Conservation (phyloP, 306 rosid species). For the Elaeagnus macrophylla region DNA sequence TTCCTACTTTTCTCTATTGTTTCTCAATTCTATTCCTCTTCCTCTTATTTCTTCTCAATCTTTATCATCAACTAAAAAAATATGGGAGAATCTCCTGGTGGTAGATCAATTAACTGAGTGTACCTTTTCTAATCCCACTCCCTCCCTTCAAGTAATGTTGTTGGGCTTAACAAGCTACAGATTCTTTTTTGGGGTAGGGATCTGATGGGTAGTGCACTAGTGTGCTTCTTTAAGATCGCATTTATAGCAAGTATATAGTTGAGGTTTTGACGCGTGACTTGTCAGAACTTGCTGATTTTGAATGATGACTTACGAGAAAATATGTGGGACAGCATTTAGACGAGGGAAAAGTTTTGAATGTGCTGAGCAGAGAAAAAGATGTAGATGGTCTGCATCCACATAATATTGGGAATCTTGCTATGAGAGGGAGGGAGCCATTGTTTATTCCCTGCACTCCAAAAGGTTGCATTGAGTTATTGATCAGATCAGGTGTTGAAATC, state of each 20-base stretch:
- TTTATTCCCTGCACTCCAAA: constrained; percentile 90
- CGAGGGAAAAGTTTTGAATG: constrained; percentile 51
- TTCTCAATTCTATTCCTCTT: too few relatives aligned
- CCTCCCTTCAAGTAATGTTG: not conserved
- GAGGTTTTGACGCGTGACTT: constrained; percentile 22
- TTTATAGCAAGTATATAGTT: constrained; percentile 18
- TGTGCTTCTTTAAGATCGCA: constrained; percentile 11
- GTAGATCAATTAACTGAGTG: too few relatives aligned
- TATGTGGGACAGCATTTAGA: constrained; percentile 71
- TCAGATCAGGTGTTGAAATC: constrained; percentile 70
- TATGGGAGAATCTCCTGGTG: too few relatives aligned
- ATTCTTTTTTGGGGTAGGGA: not conserved
- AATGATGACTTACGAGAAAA: constrained; percentile 37
- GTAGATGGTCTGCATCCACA: constrained; percentile 91
- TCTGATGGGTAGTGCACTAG: not conserved
- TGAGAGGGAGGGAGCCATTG: constrained; percentile 76
- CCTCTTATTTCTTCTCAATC: too few relatives aligned
- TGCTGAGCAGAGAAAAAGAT: constrained; percentile 60
- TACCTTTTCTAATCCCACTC: too few relatives aligned
- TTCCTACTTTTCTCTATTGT: too few relatives aligned
- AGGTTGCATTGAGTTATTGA: constrained; percentile 80
- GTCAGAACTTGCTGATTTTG: constrained; percentile 28
- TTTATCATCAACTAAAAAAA: too few relatives aligned
- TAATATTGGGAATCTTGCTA: constrained; percentile 77
- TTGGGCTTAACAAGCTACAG: constrained; percentile 3